phyloP scores from a whole-genome alignment of 2,329 filamentous ascomycete species.

The Colletotrichum noveboracense region DNA sequence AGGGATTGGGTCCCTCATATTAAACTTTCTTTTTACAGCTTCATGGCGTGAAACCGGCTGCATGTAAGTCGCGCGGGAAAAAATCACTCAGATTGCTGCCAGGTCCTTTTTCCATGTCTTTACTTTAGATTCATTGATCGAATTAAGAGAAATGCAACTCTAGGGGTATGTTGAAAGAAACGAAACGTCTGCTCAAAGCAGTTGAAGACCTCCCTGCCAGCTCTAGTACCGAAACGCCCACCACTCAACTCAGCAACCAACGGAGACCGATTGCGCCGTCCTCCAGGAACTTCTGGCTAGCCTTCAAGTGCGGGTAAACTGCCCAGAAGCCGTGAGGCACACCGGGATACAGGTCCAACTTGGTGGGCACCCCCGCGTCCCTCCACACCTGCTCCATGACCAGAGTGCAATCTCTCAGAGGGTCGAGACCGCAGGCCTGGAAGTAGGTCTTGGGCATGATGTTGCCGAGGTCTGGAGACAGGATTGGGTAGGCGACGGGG shows the following conservation, averaged over 20 bases:
- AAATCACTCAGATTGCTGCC: background rate
- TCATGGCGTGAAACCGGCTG: background rate
- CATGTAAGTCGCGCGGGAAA: background rate
- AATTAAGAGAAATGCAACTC: background rate
- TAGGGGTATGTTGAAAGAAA: background rate
- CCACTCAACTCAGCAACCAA: constrained; percentile 25
- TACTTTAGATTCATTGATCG: background rate
- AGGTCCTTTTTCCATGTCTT: background rate
- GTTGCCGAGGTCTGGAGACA: constrained; percentile 22
- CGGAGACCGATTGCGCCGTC: constrained; percentile 27
- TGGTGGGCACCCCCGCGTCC: constrained; percentile 31
- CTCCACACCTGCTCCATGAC: constrained; percentile 33
- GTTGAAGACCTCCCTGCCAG: background rate
- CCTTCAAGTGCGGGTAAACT: constrained; percentile 26
- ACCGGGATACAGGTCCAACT: constrained; percentile 32
- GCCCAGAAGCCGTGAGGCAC: constrained; percentile 35
- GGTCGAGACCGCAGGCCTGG: constrained; percentile 34
- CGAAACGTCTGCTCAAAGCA: background rate
- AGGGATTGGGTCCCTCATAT: constrained; percentile 2
- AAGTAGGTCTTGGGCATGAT: constrained; percentile 36
- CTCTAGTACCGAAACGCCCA: background rate
- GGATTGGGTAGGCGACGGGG: constrained; percentile 30
- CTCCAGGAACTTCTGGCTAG: constrained; percentile 25
- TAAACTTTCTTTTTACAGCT: constrained; percentile 19
- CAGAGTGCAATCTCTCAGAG: constrained; percentile 31